phyloP scores from a whole-genome alignment of 371 early-diverging fungal genomes.

The Haplosporangium sp. region DNA sequence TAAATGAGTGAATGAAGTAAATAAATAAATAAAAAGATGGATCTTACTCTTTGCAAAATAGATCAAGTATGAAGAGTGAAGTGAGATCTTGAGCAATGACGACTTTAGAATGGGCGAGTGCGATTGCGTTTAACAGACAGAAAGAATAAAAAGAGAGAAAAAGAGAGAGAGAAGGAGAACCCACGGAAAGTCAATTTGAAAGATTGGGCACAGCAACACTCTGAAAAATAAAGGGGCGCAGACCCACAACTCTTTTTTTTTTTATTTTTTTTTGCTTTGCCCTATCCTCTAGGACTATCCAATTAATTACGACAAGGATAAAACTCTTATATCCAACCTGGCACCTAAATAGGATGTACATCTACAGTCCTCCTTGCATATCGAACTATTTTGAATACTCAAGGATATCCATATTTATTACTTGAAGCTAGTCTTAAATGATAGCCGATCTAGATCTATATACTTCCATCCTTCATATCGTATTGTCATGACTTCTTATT shows the following conservation, averaged over 20 bases:
- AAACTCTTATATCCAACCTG: neutral
- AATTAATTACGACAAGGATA: no score
- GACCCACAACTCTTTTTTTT: neutral
- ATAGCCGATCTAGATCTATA: no score
- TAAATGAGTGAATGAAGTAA: neutral
- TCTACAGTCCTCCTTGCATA: no score
- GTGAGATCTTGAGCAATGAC: no score
- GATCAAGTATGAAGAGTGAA: neutral
- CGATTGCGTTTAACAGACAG: neutral
- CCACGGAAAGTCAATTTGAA: neutral
- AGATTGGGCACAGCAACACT: slow-evolving; percentile 13
- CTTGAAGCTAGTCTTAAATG: no score
- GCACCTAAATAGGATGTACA: no score
- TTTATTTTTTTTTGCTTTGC: neutral
- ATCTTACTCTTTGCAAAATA: no score
- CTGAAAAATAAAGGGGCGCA: slow-evolving; percentile 1
- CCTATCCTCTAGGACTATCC: no score
- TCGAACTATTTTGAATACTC: no score
- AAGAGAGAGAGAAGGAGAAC: neutral
- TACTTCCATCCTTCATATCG: no score
- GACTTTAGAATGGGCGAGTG: neutral
- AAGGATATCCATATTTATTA: no score
- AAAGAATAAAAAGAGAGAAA: neutral
- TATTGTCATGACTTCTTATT: no score
- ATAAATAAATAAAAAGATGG: neutral